Conservation (phyloP, 2,329 filamentous ascomycete genomes). For the Aureobasidium vineae region DNA sequence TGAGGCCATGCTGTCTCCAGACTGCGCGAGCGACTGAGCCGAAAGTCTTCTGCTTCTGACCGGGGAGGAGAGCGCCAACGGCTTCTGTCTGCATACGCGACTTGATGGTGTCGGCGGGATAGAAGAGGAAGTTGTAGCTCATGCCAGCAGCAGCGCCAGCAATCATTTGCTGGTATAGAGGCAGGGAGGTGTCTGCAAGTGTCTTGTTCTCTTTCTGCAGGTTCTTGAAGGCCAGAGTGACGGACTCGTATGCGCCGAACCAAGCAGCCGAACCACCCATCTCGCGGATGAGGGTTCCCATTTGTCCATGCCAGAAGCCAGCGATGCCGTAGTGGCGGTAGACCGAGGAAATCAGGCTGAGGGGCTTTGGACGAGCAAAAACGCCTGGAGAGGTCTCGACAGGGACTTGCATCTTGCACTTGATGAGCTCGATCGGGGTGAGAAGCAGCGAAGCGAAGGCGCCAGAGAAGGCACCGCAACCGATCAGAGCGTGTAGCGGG, state of each 20-base stretch:
- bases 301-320: slow-evolving; percentile 94
- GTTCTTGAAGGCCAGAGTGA: slow-evolving; percentile 65
- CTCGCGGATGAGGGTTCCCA: slow-evolving; percentile 90
- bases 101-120: slow-evolving; percentile 96
- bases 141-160: slow-evolving; percentile 87
- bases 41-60: slow-evolving; percentile 62
- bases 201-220: slow-evolving; percentile 38
- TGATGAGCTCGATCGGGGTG: slow-evolving; percentile 94
- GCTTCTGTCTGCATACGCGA: slow-evolving; percentile 92
- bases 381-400: slow-evolving; percentile 34
- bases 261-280: slow-evolving; percentile 90
- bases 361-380: slow-evolving; percentile 57
- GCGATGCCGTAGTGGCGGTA: slow-evolving; percentile 76
- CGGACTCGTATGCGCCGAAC: slow-evolving; percentile 89
- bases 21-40: slow-evolving; percentile 66
- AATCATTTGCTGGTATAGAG: slow-evolving; percentile 81
- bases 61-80: slow-evolving; percentile 48
- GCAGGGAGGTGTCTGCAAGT: slow-evolving; percentile 54
- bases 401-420: slow-evolving; percentile 91
- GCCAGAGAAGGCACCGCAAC: slow-evolving; percentile 82
- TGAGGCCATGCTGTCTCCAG: slow-evolving; percentile 80
- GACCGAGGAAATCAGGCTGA: slow-evolving; percentile 72
- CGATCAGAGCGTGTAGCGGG: slow-evolving; percentile 70
- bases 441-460: slow-evolving; percentile 86
- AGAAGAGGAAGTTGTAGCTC: slow-evolving; percentile 96